These are phyloP conservation scores for Eucalyptus curtisii DNA, from an alignment of 345 rosid genomes.

Conservation along the genomic window DNA sequence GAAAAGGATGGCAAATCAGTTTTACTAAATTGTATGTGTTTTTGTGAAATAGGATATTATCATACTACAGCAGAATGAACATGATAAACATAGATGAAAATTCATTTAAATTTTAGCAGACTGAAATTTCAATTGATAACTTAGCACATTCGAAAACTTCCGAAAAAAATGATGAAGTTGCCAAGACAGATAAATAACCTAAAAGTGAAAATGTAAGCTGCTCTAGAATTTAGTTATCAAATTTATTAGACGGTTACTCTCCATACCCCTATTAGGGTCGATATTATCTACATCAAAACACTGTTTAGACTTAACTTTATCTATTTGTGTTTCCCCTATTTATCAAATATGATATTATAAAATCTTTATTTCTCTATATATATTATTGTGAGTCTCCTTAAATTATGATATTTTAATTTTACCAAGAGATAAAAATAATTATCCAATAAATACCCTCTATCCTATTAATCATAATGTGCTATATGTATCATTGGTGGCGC, in stretches of 20 bases:
- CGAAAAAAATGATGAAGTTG: neutral
- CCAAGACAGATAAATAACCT: neutral
- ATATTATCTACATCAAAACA: neutral
- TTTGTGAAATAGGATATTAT: neutral
- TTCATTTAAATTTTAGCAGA: neutral
- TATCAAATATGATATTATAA: neutral
- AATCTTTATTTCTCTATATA: neutral
- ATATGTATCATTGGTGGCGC: neutral
- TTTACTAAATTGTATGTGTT: neutral
- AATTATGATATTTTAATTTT: neutral
- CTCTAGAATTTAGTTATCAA: neutral
- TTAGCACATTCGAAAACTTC: too few species aligned
- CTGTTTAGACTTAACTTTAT: neutral
- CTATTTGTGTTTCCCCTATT: neutral
- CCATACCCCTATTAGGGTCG: neutral
- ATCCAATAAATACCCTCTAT: neutral
- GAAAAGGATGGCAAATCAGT: too few species aligned
- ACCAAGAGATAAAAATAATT: neutral
- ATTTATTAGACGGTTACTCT: too few species aligned
- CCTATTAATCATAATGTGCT: neutral
- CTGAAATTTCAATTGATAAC: neutral
- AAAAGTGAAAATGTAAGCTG: neutral
- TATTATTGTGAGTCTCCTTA: neutral
- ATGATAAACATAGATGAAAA: neutral
- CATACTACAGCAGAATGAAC: neutral